Evolutionary conservation across 805 yeast genomes (phyloP).

Genomic region (Kluyveromyces aestuarii): DNA sequence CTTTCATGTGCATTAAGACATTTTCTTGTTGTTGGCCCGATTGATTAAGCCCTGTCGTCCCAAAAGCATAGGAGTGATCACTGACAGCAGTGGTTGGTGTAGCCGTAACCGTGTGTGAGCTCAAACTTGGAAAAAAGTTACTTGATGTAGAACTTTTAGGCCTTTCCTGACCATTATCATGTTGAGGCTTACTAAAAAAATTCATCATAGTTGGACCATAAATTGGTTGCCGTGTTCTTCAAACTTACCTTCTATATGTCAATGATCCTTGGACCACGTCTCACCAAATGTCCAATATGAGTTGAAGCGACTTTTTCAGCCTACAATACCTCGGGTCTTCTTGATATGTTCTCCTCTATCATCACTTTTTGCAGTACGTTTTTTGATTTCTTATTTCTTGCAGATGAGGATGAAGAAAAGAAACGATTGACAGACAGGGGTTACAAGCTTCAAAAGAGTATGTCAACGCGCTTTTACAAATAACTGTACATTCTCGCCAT

Average conservation of each 20-base stretch:
- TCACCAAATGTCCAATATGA: not conserved
- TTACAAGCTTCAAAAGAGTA: not conserved
- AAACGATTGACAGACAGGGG: not conserved
- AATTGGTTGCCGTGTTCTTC: not conserved
- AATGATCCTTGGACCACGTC: not conserved
- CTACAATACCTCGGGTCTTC: not conserved
- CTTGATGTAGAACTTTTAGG: constrained; percentile 4
- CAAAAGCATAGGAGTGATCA: constrained; percentile 54
- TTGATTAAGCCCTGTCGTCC: constrained; percentile 43
- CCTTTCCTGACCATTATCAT: constrained; percentile 1
- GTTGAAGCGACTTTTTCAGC: not conserved
- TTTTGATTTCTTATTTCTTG: not conserved
- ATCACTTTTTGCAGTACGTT: not conserved
- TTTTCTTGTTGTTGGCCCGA: not conserved
- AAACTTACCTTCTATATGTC: not conserved
- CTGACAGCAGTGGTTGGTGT: constrained; percentile 65
- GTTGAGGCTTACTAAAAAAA: constrained; percentile 19
- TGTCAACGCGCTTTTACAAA: not conserved
- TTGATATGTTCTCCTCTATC: not conserved
- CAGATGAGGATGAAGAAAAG: not conserved
- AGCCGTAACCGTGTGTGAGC: constrained; percentile 34
- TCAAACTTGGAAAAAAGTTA: constrained; percentile 29
- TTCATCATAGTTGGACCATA: constrained; percentile 15
- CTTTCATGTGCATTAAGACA: constrained; percentile 1
- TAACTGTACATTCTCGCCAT: too few species aligned